Conservation (phyloP, 1,139 yeast genomes). For the Hansenula lynferdii region DNA sequence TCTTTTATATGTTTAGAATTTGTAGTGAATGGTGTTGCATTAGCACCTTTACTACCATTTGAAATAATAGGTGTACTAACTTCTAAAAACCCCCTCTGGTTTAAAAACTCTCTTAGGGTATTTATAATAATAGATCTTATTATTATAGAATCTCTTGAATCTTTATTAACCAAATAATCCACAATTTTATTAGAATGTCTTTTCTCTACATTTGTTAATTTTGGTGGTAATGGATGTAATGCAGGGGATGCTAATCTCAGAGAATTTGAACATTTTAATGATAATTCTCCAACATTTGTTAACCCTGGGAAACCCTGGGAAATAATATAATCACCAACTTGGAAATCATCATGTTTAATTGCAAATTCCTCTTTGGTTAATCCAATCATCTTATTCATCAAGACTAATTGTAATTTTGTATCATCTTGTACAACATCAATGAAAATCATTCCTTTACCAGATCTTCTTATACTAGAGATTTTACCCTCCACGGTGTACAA, state of each 20-base stretch:
- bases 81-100: constrained; percentile 56
- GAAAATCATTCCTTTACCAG: constrained; percentile 66
- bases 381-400: constrained; percentile 45
- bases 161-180: constrained; percentile 61
- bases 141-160: constrained; percentile 43
- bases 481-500: constrained; percentile 45
- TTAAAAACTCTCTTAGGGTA: constrained; percentile 53
- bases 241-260: constrained; percentile 61
- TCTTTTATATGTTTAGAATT: constrained; percentile 41
- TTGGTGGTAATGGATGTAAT: constrained; percentile 66
- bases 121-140: constrained; percentile 51
- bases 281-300: constrained; percentile 75
- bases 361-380: constrained; percentile 39
- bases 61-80: constrained; percentile 86
- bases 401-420: constrained; percentile 52
- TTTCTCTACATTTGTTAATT: constrained; percentile 47
- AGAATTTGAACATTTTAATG: constrained; percentile 53
- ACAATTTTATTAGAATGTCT: constrained; percentile 68
- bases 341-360: constrained; percentile 39
- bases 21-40: constrained; percentile 79
- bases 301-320: constrained; percentile 67
- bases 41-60: constrained; percentile 76
- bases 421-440: constrained; percentile 62
- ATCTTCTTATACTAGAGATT: constrained; percentile 47
- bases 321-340: constrained; percentile 68